Conservation (phyloP, 306 rosid genomes). For the Alnus glutinosa region DNA sequence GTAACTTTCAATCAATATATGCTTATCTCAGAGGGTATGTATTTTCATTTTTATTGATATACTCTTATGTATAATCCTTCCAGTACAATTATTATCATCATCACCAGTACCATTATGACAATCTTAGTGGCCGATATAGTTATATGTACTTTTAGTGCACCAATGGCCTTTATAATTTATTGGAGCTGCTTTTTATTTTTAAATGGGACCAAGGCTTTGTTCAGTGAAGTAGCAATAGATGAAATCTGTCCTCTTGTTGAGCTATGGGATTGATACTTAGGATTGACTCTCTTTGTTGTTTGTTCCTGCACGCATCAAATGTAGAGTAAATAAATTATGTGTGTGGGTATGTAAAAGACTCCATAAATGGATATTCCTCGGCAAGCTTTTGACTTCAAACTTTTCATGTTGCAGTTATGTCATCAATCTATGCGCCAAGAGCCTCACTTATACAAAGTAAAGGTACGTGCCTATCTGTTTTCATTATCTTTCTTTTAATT, state of each 20-base stretch:
- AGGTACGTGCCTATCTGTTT: constrained; percentile 42
- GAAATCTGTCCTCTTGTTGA: neutral
- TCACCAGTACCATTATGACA: neutral
- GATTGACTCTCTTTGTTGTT: neutral
- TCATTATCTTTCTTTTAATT: neutral
- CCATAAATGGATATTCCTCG: constrained; percentile 5
- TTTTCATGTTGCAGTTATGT: constrained; percentile 58
- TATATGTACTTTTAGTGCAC: neutral
- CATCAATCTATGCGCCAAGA: constrained; percentile 38
- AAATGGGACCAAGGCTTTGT: neutral
- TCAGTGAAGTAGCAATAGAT: neutral
- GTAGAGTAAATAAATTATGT: neutral
- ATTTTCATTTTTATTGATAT: neutral
- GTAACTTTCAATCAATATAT: neutral
- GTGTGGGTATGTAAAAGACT: neutral
- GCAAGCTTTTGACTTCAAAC: constrained; percentile 24
- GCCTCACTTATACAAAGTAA: constrained; percentile 27
- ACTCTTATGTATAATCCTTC: neutral
- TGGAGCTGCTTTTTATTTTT: neutral
- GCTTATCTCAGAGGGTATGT: neutral
- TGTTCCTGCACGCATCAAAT: neutral
- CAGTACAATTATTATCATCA: too few species aligned
- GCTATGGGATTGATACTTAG: neutral
- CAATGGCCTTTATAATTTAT: neutral
- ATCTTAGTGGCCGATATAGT: neutral